These are phyloP conservation scores for Pseudogymnoascus sp. DNA, from an alignment of 2,329 filamentous ascomycete genomes.

Conservation along the genomic window DNA sequence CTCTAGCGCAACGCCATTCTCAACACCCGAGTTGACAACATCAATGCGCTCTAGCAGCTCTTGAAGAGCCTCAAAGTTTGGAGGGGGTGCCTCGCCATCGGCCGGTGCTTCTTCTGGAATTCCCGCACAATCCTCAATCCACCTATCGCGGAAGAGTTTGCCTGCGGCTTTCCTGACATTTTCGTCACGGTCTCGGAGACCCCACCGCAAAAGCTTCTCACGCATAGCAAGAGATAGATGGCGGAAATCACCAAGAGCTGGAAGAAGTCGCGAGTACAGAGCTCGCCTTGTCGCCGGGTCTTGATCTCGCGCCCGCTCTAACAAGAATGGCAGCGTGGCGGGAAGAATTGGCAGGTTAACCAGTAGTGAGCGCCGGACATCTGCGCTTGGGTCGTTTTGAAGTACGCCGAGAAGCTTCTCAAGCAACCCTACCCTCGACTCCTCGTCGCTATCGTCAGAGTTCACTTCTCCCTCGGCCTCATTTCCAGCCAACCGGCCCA, in stretches of 20 bases:
- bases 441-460: constrained; percentile 63
- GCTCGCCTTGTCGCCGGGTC: constrained; percentile 77
- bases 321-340: constrained; percentile 72
- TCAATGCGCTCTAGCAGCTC: constrained; percentile 93
- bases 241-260: constrained; percentile 85
- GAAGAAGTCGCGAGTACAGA: constrained; percentile 79
- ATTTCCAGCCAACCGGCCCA: constrained; percentile 77
- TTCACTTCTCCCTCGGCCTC: constrained; percentile 63
- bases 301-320: constrained; percentile 84
- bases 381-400: constrained; percentile 88
- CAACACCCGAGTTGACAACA: constrained; percentile 79
- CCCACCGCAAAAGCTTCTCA: constrained; percentile 93
- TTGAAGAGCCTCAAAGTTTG: constrained; percentile 73
- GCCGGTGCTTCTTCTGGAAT: constrained; percentile 45
- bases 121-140: constrained; percentile 91
- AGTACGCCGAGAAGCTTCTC: constrained; percentile 80
- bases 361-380: constrained; percentile 81
- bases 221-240: constrained; percentile 89
- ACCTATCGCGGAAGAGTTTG: constrained; percentile 85
- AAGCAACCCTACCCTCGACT: constrained; percentile 61
- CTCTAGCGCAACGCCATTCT: constrained; percentile 83
- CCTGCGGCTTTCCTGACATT: constrained; percentile 87
- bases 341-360: constrained; percentile 84
- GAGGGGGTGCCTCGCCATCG: constrained; percentile 45
- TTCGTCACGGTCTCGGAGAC: constrained; percentile 86